These are phyloP conservation scores for Dipteronia dyeriana DNA, from an alignment of 345 rosid genomes.

Conservation along the genomic window DNA sequence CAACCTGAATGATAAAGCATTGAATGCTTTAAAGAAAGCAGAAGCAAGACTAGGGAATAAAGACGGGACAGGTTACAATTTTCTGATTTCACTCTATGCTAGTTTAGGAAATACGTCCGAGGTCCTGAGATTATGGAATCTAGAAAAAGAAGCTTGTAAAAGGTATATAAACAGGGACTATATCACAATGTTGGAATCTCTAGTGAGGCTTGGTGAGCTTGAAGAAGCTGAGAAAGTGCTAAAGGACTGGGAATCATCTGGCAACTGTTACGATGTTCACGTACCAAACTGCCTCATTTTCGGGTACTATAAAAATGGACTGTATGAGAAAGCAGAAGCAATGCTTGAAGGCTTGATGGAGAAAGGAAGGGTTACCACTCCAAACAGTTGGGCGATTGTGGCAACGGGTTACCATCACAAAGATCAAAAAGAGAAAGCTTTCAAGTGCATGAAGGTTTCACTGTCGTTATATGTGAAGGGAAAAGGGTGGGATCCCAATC, in stretches of 20 bases:
- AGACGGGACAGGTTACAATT: slow-evolving; percentile 74
- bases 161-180: slow-evolving; percentile 69
- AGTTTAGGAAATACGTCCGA: slow-evolving; percentile 57
- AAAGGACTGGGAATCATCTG: slow-evolving; percentile 67
- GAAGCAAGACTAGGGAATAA: slow-evolving; percentile 61
- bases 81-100: slow-evolving; percentile 73
- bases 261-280: slow-evolving; percentile 58
- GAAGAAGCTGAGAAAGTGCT: slow-evolving; percentile 71
- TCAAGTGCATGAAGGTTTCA: slow-evolving; percentile 54
- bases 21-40: slow-evolving; percentile 52
- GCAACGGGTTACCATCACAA: slow-evolving; percentile 56
- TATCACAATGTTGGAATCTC: slow-evolving; percentile 59
- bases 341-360: slow-evolving; percentile 49
- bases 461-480: slow-evolving; percentile 32
- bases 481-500: slow-evolving; percentile 65
- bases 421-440: slow-evolving; percentile 49
- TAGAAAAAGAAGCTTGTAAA: slow-evolving; percentile 63
- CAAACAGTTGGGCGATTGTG: slow-evolving; percentile 66
- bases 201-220: slow-evolving; percentile 63
- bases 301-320: slow-evolving; percentile 43
- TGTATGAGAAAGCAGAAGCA: slow-evolving; percentile 58
- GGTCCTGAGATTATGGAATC: slow-evolving; percentile 70
- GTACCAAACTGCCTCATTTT: slow-evolving; percentile 50
- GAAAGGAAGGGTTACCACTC: slow-evolving; percentile 51
- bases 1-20: slow-evolving; percentile 48